Conservation (phyloP, 2,329 filamentous ascomycete species). For the Cladosporium sp. region DNA sequence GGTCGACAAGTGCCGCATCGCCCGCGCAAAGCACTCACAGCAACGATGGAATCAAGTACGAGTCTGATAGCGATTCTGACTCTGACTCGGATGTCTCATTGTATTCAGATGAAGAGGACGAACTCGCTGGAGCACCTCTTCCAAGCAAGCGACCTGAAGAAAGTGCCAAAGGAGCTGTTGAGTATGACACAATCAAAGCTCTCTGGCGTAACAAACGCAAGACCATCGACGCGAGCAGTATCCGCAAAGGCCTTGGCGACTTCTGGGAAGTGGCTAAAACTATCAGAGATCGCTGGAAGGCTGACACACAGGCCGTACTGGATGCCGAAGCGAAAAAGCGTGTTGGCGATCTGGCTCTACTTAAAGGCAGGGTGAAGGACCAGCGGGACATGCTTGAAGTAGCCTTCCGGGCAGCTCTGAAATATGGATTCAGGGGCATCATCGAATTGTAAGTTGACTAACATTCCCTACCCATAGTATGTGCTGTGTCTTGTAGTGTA, state of each 20-base stretch:
- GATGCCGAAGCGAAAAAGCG: constrained; percentile 56
- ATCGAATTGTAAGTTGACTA: constrained; percentile 37
- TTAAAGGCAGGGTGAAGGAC: constrained; percentile 54
- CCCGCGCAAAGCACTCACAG: constrained; percentile 1
- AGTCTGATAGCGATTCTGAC: constrained; percentile 42
- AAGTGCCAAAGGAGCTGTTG: constrained; percentile 47
- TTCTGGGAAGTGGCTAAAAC: constrained; percentile 58
- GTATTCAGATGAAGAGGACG: constrained; percentile 46
- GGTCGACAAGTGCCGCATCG: not conserved
- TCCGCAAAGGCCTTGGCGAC: constrained; percentile 52
- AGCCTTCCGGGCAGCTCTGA: constrained; percentile 43
- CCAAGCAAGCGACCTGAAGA: constrained; percentile 46
- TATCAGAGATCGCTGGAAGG: constrained; percentile 59
- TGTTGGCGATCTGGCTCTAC: constrained; percentile 48
- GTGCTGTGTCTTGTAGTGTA: not conserved
- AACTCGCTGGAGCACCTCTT: constrained; percentile 46
- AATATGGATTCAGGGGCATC: constrained; percentile 45
- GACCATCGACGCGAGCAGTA: constrained; percentile 45
- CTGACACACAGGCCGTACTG: constrained; percentile 52
- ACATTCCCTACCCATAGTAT: not conserved
- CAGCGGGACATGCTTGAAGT: constrained; percentile 56
- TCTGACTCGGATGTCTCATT: constrained; percentile 46
- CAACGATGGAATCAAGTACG: constrained; percentile 22
- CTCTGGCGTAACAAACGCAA: constrained; percentile 56
- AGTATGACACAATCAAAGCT: constrained; percentile 58